Conservation (phyloP, 2,329 filamentous ascomycete genomes). For the Emydomyces testavorans region DNA sequence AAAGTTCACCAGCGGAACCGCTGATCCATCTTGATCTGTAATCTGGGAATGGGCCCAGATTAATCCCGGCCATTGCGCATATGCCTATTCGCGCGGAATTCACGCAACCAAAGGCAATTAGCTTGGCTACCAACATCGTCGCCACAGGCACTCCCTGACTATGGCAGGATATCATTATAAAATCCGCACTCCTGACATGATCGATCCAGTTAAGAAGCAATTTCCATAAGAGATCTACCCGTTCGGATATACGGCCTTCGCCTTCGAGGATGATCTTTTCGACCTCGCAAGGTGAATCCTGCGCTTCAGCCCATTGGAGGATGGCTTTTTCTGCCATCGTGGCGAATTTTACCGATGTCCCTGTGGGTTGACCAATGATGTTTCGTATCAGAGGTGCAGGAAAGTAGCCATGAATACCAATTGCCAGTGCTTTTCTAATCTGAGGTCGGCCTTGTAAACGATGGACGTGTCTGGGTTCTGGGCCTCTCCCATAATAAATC, state of each 20-base stretch:
- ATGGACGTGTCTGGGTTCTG: constrained; percentile 57
- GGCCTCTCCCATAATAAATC: constrained; percentile 44
- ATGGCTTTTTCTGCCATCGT: constrained; percentile 77
- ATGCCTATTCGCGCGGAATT: constrained; percentile 67
- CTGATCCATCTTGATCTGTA: constrained; percentile 84
- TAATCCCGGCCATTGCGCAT: constrained; percentile 83
- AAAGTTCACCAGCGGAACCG: constrained; percentile 83
- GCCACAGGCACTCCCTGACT: constrained; percentile 92
- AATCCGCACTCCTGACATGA: constrained; percentile 73
- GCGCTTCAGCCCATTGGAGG: constrained; percentile 63
- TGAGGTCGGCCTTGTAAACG: constrained; percentile 56
- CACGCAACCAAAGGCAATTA: constrained; percentile 81
- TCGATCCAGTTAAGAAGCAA: constrained; percentile 90
- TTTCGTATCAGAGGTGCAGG: constrained; percentile 77
- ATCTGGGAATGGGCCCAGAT: constrained; percentile 81
- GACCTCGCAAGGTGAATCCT: constrained; percentile 67
- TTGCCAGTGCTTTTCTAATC: constrained; percentile 77
- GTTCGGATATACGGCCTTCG: constrained; percentile 80
- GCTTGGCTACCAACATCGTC: constrained; percentile 81
- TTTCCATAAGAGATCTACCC: constrained; percentile 89
- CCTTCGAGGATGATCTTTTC: constrained; percentile 92
- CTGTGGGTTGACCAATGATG: constrained; percentile 87
- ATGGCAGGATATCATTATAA: constrained; percentile 85
- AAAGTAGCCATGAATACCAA: constrained; percentile 90
- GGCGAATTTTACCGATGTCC: constrained; percentile 87